Percentiles rank a stretch among this genome's conserved stretches.
phyloP scores from a whole-genome alignment of 2,329 filamentous ascomycete genomes.

The Fusarium luffae region DNA sequence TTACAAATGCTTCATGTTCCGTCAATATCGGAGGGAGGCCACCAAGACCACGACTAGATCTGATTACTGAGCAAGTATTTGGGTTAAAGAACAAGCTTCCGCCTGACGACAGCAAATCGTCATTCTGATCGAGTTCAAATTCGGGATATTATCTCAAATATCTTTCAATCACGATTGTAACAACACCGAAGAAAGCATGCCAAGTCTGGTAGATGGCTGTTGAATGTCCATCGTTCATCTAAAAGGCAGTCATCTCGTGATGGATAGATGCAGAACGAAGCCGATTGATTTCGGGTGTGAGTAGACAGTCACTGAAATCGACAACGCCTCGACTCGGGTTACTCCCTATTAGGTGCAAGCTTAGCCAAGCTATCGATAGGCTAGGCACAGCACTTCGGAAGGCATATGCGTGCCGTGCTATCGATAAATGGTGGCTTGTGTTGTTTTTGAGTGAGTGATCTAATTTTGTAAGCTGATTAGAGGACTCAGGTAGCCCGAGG shows the following conservation, averaged over 20 bases:
- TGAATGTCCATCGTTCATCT: not conserved
- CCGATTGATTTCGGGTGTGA: constrained; percentile 15
- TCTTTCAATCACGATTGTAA: not conserved
- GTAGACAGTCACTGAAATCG: not conserved
- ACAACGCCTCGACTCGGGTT: not conserved
- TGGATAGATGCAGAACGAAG: not conserved
- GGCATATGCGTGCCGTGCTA: not conserved
- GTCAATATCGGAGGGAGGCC: not conserved
- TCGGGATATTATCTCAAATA: not conserved
- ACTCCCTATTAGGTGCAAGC: not conserved
- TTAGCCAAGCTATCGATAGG: not conserved
- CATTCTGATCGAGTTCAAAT: not conserved
- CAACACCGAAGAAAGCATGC: not conserved
- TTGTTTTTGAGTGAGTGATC: not conserved
- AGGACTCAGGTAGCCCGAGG: not conserved
- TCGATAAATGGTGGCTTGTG: constrained; percentile 4
- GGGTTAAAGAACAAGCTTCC: not conserved
- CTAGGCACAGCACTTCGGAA: not conserved
- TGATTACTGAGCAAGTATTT: not conserved
- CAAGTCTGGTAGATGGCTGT: not conserved
- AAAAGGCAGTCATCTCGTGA: constrained; percentile 9
- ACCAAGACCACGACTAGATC: not conserved
- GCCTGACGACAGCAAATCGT: not conserved
- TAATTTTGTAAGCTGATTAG: not conserved
- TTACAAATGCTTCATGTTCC: not conserved